Percentiles rank a stretch among this genome's conserved stretches.
Evolutionary conservation across 208 protist species (phyloP).

Genomic region (Crithidia sp.): DNA sequence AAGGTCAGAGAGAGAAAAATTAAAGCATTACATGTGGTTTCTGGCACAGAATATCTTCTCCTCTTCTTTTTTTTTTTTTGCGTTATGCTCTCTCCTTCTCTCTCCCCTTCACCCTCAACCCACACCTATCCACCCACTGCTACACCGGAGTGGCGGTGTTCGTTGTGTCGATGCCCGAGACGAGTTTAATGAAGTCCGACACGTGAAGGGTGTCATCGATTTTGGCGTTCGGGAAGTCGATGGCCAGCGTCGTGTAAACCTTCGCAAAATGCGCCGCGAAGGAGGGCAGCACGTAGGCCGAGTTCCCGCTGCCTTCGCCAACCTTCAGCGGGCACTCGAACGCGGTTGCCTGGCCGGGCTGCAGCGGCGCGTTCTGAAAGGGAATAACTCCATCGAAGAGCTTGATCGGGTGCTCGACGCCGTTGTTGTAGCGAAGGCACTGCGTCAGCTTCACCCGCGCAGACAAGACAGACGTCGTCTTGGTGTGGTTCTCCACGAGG

Average conservation of each 20-base stretch:
- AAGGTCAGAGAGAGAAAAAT: too few species aligned
- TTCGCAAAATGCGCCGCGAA: background rate
- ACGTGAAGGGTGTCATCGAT: background rate
- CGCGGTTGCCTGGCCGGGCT: background rate
- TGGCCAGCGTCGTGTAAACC: background rate
- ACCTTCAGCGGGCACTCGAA: background rate
- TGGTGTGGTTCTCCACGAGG: background rate
- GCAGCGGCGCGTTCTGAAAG: background rate
- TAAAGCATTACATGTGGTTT: too few species aligned
- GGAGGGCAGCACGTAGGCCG: background rate
- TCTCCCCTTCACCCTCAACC: background rate
- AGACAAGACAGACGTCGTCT: background rate
- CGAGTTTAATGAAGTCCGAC: background rate
- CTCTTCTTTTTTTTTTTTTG: background rate
- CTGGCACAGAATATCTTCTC: too few species aligned
- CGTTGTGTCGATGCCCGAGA: background rate
- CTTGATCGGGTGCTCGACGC: background rate
- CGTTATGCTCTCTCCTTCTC: background rate
- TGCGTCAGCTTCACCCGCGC: background rate
- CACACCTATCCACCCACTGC: background rate
- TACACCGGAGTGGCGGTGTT: background rate
- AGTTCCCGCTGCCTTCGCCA: background rate
- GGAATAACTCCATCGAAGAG: background rate
- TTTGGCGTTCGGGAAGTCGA: background rate
- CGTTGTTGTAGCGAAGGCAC: background rate